Evolutionary conservation across 768 basidiomycete species (phyloP), one percentile per base, ranked within the genome.

Genomic region (Boletellus ananiceps): DNA sequence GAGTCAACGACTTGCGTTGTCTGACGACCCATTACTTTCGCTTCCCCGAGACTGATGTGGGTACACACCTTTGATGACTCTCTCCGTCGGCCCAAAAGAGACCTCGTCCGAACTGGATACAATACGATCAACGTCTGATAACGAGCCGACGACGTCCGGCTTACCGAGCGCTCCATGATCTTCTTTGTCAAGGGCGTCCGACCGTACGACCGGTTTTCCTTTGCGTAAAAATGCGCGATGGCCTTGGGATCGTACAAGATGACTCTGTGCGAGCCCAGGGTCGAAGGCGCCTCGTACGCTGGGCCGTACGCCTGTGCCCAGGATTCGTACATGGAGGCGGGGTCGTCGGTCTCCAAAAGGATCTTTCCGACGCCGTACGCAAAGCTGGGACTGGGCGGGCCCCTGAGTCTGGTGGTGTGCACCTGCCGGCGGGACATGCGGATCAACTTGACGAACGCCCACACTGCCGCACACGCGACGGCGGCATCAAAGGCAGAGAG

Each of bases 201-300:
- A 1, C 71, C 61, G 51, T 83, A 82, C 0, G 65, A 67, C 12
- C 61, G 48, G 1, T 13, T 27, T 4, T 59, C 50, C 23, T 42
- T 57, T 1, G 45, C 19, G 13, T 50, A 19, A 15, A 57, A 50
- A 31, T 59, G 57, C 0, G 52, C 39, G 8, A 59, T 47, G 2
- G 56, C 56, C 40, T 74, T 79, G 5, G 74, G 72, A 53, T 80
- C 79, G 38, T 69, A 65, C 39, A 63, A n/a, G 16, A 63, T 13
- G 29, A 63, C 40, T 18, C 33, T 49, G 7, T 34, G 46, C 1
- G 12, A 13, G 3, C 61, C 55, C 16, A 63, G 31, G 9, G 55
- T 40, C 12, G 51, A 36, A 2, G 62, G 57, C 1, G 53, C 11
- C 15, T 51, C 38, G 8, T 51, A 63, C 2, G 33, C 58, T 0